Percentiles rank a stretch among this genome's conserved stretches.
These are phyloP conservation scores for Plasmodium gonderi DNA, from an alignment of 169 alveolate species.

Conservation along the genomic window DNA sequence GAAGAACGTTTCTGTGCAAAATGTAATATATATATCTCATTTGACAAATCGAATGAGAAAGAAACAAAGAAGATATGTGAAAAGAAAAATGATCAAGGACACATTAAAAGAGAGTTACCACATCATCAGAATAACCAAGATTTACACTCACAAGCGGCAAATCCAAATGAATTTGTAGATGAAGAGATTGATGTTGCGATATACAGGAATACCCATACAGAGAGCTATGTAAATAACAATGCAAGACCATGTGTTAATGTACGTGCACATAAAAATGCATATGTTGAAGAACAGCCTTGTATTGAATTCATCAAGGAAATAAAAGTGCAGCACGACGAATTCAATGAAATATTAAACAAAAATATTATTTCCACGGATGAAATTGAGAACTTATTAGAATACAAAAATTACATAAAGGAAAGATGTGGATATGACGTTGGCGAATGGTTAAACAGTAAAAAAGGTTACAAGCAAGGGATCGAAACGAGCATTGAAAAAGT, in stretches of 20 bases:
- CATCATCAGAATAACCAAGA: neutral
- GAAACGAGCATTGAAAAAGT: neutral
- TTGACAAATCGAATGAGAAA: neutral
- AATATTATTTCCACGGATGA: slow-evolving; percentile 13
- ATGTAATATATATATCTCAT: slow-evolving; percentile 25
- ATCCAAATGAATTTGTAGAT: too few species aligned
- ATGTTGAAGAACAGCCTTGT: neutral
- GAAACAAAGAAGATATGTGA: neutral
- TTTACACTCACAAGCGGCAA: neutral
- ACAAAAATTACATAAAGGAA: slow-evolving; percentile 55
- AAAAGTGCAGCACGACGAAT: slow-evolving; percentile 55
- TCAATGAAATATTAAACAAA: slow-evolving; percentile 37
- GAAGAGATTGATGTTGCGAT: too few species aligned
- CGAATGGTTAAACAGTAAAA: slow-evolving; percentile 5
- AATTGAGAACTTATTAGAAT: slow-evolving; percentile 17
- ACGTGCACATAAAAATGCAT: neutral
- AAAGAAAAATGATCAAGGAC: neutral
- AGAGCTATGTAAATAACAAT: too few species aligned
- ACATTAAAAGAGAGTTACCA: neutral
- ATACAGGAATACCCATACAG: neutral
- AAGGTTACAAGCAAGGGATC: neutral
- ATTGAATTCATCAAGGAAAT: slow-evolving; percentile 48
- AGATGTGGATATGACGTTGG: slow-evolving; percentile 68
- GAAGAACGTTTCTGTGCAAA: slow-evolving; percentile 51
- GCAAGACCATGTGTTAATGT: too few species aligned